Percentiles rank a stretch among this genome's conserved stretches.
Conservation (phyloP, 2,329 filamentous ascomycete species). For the Neonectria sp. region DNA sequence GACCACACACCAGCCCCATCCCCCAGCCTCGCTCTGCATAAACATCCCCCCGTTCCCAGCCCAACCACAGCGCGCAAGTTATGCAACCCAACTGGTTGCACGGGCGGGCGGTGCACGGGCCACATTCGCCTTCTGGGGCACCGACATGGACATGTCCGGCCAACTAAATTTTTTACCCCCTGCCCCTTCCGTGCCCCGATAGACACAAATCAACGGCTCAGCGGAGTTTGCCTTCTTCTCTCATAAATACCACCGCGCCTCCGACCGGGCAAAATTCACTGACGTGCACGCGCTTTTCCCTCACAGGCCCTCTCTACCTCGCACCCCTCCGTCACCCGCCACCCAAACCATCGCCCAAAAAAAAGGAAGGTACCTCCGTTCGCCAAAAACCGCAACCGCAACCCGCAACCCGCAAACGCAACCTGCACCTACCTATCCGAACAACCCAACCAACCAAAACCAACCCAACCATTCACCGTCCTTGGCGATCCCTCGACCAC, state of each 20-base stretch:
- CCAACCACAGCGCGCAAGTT: not conserved
- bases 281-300: constrained; percentile 64
- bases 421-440: constrained; percentile 25
- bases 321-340: constrained; percentile 39
- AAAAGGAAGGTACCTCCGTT: constrained; percentile 41
- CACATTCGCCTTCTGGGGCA: constrained; percentile 24
- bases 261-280: constrained; percentile 60
- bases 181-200: constrained; percentile 55
- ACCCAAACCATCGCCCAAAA: constrained; percentile 34
- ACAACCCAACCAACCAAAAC: constrained; percentile 29
- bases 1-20: constrained; percentile 21
- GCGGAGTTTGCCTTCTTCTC: constrained; percentile 55
- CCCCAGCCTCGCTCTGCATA: constrained; percentile 31
- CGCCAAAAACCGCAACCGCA: constrained; percentile 29
- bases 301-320: constrained; percentile 55
- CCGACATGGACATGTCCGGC: constrained; percentile 40
- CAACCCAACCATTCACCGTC: constrained; percentile 36
- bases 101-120: constrained; percentile 31
- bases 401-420: constrained; percentile 26
- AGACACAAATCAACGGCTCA: constrained; percentile 55
- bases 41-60: constrained; percentile 2
- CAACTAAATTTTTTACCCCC: constrained; percentile 56
- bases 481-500: constrained; percentile 7
- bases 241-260: constrained; percentile 65
- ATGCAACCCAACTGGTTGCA: constrained; percentile 15